Base-by-base conservation (phyloP, 345 rosid species). In the Aquilaria malaccensis region DNA sequence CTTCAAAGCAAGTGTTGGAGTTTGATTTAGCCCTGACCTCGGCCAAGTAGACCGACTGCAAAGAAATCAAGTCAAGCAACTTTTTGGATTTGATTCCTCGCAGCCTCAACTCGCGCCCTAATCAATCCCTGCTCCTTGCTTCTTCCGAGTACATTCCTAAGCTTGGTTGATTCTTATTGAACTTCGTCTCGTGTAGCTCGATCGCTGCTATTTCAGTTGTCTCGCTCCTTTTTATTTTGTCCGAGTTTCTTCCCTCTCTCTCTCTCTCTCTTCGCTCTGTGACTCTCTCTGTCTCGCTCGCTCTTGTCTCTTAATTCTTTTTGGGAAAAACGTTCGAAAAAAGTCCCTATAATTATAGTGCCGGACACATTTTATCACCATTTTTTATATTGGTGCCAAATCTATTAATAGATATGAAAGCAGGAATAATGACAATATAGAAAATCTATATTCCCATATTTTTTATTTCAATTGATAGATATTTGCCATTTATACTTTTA, bases 1-100 rank as follows among this genome's bases (percentile, higher is more conserved):
- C 67, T 67, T 45, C 13, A 48, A 62, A 56, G 55, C 56, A 68
- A 74, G 62, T 74, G 61, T 30, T n/a, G 58, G 57, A 68, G 70
- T 73, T 72, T 70, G 76, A 72, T 69, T 71, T 68, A 78, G 71
- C 52, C 63, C 80, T 66, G 47, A 80, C 79, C 80, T 80, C 43
- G 61, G 65, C 51, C 30, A 73, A 71, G 64, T 74, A 67, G 63
- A 74, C 68, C 70, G 72, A 79, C 76, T 76, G 78, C 82, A 59
- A 74, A 77, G 72, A 79, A 62, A 68, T 74, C 68, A 57, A 71
- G 49, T 14, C 62, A 62, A 70, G 59, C 56, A 61, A 66, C 57
- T 65, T 75, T 49, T 50, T 32, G 72, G 69, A 43, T 30, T 50
- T 65, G 70, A 65, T 32, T 67, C 51, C 33, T 53, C 33, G 50